phyloP scores from a whole-genome alignment of 139 green algal genomes.

The Coelastrella sp. region DNA sequence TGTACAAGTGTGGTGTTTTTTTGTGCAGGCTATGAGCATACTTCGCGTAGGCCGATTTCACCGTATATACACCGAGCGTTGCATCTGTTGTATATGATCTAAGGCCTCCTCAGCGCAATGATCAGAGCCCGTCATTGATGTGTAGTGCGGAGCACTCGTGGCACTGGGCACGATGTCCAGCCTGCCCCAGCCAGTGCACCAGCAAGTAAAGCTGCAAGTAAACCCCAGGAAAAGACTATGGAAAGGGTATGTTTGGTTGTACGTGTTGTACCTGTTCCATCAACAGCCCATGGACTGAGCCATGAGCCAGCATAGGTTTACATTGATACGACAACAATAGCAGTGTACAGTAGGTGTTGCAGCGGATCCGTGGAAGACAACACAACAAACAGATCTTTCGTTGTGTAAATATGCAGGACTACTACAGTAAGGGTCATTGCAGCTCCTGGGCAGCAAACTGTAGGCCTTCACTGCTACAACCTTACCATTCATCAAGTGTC shows the following conservation, averaged over 20 bases:
- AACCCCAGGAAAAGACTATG: constrained; percentile 27
- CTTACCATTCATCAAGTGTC: constrained; percentile 10
- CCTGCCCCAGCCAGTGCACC: constrained; percentile 30
- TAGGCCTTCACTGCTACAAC: constrained; percentile 48
- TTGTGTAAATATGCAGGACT: no score
- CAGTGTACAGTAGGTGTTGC: background rate
- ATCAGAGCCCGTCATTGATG: no score
- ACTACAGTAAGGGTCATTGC: constrained; percentile 24
- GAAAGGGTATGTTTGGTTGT: constrained; percentile 1
- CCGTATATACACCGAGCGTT: no score
- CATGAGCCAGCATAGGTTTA: no score
- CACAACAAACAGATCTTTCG: no score
- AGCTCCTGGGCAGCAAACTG: background rate
- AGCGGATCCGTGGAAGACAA: background rate
- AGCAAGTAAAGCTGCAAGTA: constrained; percentile 13
- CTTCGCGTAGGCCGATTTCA: no score
- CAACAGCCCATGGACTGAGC: background rate
- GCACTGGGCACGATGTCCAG: background rate
- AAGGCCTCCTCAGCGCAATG: no score
- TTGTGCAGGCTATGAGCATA: no score
- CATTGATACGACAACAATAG: no score
- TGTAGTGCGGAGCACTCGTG: background rate
- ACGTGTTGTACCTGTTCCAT: background rate
- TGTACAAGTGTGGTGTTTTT: no score
- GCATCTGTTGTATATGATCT: no score